These are phyloP conservation scores for Exophiala oligosperma DNA, from an alignment of 2,329 filamentous ascomycete species.

Conservation along the genomic window DNA sequence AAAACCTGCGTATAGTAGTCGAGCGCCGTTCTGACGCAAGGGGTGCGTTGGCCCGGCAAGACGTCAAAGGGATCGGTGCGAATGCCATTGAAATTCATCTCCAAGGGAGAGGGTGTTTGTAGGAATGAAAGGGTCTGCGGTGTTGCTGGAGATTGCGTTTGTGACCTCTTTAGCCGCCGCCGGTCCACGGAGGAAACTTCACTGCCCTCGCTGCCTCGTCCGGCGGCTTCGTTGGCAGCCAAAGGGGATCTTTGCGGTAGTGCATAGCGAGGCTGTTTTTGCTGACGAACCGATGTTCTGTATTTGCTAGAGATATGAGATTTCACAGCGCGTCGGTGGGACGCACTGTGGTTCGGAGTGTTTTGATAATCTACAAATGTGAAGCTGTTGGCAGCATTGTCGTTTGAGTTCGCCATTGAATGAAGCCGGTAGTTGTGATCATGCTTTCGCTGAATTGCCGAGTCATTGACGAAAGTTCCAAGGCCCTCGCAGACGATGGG, in stretches of 20 bases:
- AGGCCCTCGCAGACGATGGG: neutral
- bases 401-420: conserved; percentile 3
- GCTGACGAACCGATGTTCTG: conserved; percentile 15
- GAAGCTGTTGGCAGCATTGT: conserved; percentile 4
- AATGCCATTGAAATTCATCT: conserved; percentile 7
- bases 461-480: neutral
- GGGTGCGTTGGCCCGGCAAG: conserved; percentile 13
- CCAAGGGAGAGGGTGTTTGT: conserved; percentile 1
- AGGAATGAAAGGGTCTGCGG: neutral
- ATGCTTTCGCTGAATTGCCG: conserved; percentile 1
- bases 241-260: conserved; percentile 3
- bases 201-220: neutral
- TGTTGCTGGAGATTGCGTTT: neutral
- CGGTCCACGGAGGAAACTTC: neutral
- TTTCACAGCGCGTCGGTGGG: conserved; percentile 15
- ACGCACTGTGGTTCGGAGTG: conserved; percentile 16
- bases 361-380: conserved; percentile 17
- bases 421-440: neutral
- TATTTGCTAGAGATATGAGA: conserved; percentile 23
- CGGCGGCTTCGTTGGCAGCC: neutral
- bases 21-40: conserved; percentile 11
- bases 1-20: conserved; percentile 16
- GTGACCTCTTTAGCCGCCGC: neutral
- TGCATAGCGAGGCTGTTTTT: conserved; percentile 18
- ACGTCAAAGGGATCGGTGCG: conserved; percentile 14